Base-by-base conservation (phyloP, 1,284 basidiomycete species). In the Albatrellus sp. region DNA sequence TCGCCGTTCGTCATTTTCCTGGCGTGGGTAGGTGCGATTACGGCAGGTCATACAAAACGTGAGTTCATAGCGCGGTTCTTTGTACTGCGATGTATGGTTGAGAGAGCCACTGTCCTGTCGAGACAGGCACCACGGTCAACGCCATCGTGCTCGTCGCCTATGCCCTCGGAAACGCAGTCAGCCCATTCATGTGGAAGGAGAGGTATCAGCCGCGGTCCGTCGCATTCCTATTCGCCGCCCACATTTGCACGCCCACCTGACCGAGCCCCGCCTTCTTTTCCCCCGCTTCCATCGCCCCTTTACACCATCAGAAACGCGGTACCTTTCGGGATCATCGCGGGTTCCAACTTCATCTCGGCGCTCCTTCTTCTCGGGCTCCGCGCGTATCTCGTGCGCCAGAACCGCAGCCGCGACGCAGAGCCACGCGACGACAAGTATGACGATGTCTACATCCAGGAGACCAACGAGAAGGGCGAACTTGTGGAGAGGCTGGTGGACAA, bases 1-100 rank as follows among this genome's bases (percentile, higher is more conserved):
- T 75, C 81, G 0, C 75, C 74, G 2, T 85, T 85, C 53, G 73
- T 77, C 1, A 69, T 89, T 36, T 70, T 78, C 46, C 62, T 88
- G 5, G 76, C 75, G 10, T 86, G 83, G 83, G 53, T 83, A 19
- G 75, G 72, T 1, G 69, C 59, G 24, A 70, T 80, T n/a, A 85
- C 79, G 0, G 72, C 81, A 1, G 84, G 84, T 0, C 82, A 86
- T 57, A 87, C 83, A 11, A 86, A 86, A 62, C 69, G 74, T 46
- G 62, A 56, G 31, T 42, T 13, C 20, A n/a, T n/a, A n/a, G n/a
- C 39, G 34, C 34, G 5, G 34, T 34, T 12, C 28, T 28, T 34
- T n/a, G 12, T 7, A 24, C 24, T 24, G 24, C 24, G 24, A 24
- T 7, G 7, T 24, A 24, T 24, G 24, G 24, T 7, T 24, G 24